Evolutionary conservation across 768 basidiomycete species (phyloP), one percentile per base, ranked within the genome.

Genomic region (Collybiopsis luxurians): DNA sequence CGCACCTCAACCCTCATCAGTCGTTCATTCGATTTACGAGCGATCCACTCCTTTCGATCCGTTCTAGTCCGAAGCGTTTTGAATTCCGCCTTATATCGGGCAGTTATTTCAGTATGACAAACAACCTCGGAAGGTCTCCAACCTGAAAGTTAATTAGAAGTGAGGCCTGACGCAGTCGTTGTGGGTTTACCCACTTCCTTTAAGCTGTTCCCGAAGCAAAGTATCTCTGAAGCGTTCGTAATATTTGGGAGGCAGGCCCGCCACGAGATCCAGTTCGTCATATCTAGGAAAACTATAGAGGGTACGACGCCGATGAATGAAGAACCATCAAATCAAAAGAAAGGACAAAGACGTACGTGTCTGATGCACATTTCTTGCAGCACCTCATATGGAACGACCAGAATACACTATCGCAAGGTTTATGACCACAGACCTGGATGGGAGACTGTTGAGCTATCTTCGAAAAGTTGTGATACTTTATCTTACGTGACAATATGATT

Each of bases 401-500:
- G 38, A 69, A 26, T 26, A 23, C 67, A n/a, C 69, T 43, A 10
- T 67, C 70, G 40, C 71, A 69, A 17, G 62, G 67, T 34, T 69
- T 69, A 1, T 70, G 58, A 38, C 63, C 55, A 24, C 71, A 73
- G 59, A 69, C 68, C 71, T 73, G 49, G 40, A 23, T 17, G 63
- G 61, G 28, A 17, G 4, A 39, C 11, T 3, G 46, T 39, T 36
- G 30, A 21, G 19, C 47, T 28, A 31, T 42, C 9, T 15, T 24
- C 15, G 19, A 9, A 10, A 26, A 26, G 13, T 21, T 4, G 7
- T 4, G 13, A 23, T 5, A 47, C 5, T 47, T 13, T 26, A 21
- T 59, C 72, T 61, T 61, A 81, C 83, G 67, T 82, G 77, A 56
- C 84, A 85, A 61, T 77, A 73, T 4, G 74, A 76, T 53, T 76